These are phyloP conservation scores for Aureobasidium zeae DNA, from an alignment of 2,329 filamentous ascomycete genomes.

Conservation along the genomic window DNA sequence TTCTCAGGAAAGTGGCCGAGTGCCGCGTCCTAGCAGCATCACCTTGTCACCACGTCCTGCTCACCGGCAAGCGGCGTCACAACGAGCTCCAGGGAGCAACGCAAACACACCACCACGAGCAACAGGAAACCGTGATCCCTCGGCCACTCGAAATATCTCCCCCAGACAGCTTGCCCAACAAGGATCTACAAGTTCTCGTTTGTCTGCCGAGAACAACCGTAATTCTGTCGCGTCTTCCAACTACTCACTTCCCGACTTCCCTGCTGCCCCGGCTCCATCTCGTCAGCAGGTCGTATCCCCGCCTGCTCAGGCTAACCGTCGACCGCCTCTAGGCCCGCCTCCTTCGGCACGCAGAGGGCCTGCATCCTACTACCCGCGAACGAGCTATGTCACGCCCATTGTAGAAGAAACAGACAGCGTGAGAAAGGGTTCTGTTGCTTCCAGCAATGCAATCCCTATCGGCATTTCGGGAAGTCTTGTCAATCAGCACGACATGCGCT, in stretches of 20 bases:
- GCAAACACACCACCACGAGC: slow-evolving; percentile 2
- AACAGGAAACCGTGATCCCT: slow-evolving; percentile 18
- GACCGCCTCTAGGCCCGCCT: slow-evolving; percentile 39
- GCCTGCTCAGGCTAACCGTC: slow-evolving; percentile 25
- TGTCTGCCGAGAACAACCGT: slow-evolving; percentile 31
- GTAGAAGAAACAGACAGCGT: slow-evolving; percentile 37
- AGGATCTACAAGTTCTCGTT: slow-evolving; percentile 20
- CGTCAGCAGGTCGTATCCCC: slow-evolving; percentile 25
- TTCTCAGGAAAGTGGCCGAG: neutral
- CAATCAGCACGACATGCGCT: neutral
- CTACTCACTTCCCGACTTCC: slow-evolving; percentile 35
- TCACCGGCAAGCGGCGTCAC: neutral
- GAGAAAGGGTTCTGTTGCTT: slow-evolving; percentile 36
- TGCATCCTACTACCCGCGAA: slow-evolving; percentile 40
- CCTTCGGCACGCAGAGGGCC: slow-evolving; percentile 40
- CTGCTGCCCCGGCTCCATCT: slow-evolving; percentile 26
- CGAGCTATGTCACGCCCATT: slow-evolving; percentile 41
- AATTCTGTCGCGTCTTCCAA: slow-evolving; percentile 32
- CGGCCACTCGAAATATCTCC: slow-evolving; percentile 8
- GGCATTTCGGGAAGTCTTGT: slow-evolving; percentile 26
- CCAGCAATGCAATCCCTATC: slow-evolving; percentile 41
- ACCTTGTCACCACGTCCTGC: neutral
- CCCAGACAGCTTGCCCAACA: neutral
- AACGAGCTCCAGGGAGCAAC: neutral
- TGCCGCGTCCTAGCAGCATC: neutral